Conservation (phyloP, 2,329 filamentous ascomycete genomes). For the Alternaria viburni region DNA sequence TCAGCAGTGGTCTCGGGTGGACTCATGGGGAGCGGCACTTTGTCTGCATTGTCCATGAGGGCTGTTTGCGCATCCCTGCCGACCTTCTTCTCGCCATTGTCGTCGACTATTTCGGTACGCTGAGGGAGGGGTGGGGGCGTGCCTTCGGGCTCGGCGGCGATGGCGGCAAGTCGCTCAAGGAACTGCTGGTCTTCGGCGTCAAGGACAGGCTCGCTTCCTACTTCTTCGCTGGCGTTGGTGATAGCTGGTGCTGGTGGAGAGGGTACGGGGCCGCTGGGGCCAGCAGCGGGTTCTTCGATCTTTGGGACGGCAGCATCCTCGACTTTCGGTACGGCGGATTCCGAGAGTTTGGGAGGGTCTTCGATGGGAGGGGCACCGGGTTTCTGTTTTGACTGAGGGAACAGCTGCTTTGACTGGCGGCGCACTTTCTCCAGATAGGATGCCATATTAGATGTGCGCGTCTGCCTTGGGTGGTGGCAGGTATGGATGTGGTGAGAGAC, state of each 20-base stretch:
- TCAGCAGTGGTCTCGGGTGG: constrained; percentile 46
- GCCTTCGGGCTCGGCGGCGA: constrained; percentile 49
- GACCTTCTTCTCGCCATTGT: constrained; percentile 42
- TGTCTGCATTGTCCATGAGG: constrained; percentile 54
- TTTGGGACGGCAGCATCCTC: constrained; percentile 16
- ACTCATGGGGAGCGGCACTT: constrained; percentile 58
- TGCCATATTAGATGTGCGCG: constrained; percentile 24
- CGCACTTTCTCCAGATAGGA: constrained; percentile 44
- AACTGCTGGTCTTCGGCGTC: constrained; percentile 68
- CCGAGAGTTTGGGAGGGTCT: constrained; percentile 18
- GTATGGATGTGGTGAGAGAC: background rate
- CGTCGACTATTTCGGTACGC: constrained; percentile 41
- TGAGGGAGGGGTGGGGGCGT: constrained; percentile 52
- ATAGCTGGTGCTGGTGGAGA: constrained; percentile 29
- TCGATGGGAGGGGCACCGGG: constrained; percentile 14
- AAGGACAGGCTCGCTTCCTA: constrained; percentile 54
- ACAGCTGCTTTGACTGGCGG: constrained; percentile 40
- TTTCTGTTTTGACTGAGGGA: constrained; percentile 20
- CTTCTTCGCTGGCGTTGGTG: constrained; percentile 35
- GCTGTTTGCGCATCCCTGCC: constrained; percentile 55
- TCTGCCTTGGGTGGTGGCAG: background rate
- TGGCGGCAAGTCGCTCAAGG: constrained; percentile 58
- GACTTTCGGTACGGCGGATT: constrained; percentile 9
- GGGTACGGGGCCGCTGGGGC: constrained; percentile 33
- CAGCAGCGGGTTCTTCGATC: constrained; percentile 14